Percentiles rank a stretch among this genome's conserved stretches.
These are phyloP conservation scores for Rhodamnia argentea DNA, from an alignment of 345 rosid species.

Conservation along the genomic window DNA sequence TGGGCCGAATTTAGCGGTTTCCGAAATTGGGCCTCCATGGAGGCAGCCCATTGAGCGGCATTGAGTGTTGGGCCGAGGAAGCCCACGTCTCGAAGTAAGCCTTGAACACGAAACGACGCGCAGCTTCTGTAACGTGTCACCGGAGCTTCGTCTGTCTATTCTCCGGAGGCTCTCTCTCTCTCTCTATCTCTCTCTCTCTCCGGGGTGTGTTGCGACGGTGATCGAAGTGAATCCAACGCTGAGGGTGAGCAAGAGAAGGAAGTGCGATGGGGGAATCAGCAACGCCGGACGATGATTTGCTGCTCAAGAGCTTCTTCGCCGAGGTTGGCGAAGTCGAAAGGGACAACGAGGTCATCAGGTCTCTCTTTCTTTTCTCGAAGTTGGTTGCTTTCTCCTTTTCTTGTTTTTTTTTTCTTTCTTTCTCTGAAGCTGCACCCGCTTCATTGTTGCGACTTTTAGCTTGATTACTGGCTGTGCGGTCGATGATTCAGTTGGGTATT, in stretches of 20 bases:
- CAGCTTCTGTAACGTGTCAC: background rate
- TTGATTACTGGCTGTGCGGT: background rate
- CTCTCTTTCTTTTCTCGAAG: background rate
- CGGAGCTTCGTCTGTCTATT: background rate
- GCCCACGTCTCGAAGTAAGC: background rate
- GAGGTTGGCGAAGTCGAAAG: slow-evolving; percentile 96
- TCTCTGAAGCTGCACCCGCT: background rate
- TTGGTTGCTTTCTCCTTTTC: background rate
- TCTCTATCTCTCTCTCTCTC: no score
- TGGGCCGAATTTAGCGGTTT: background rate
- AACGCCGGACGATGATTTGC: slow-evolving; percentile 53
- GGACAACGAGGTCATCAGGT: slow-evolving; percentile 95
- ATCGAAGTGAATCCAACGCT: background rate
- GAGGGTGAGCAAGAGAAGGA: background rate
- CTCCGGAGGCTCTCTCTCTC: background rate
- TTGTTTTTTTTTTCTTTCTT: background rate
- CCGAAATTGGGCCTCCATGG: background rate
- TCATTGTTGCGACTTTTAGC: background rate
- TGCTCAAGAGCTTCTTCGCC: slow-evolving; percentile 87
- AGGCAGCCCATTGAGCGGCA: background rate
- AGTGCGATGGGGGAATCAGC: slow-evolving; percentile 39
- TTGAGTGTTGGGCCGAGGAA: background rate
- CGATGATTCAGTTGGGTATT: background rate
- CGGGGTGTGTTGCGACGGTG: background rate
- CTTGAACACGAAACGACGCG: background rate